phyloP scores from a whole-genome alignment of 2,329 filamentous ascomycete species.

The Emydomyces testavorans region DNA sequence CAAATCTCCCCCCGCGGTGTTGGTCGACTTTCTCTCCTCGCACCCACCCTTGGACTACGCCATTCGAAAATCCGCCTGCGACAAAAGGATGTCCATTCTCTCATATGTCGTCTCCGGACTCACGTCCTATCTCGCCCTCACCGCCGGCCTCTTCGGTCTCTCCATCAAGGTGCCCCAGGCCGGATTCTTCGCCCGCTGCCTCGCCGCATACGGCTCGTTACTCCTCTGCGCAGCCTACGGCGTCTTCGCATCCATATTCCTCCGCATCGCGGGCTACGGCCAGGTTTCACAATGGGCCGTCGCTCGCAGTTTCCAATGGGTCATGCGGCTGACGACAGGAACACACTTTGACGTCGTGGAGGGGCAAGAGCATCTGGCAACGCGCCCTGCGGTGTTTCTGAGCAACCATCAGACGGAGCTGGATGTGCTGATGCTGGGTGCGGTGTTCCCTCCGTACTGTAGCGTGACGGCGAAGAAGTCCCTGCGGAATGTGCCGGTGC shows the following conservation, averaged over 20 bases:
- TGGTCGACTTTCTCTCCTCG: background rate
- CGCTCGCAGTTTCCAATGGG: conserved; percentile 65
- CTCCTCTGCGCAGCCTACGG: conserved; percentile 55
- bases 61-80: conserved; percentile 12
- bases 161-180: conserved; percentile 34
- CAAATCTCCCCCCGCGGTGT: background rate
- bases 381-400: conserved; percentile 77
- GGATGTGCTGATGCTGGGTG: conserved; percentile 81
- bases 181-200: conserved; percentile 37
- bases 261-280: conserved; percentile 60
- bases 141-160: conserved; percentile 39
- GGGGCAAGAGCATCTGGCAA: conserved; percentile 53
- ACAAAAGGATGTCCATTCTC: conserved; percentile 48
- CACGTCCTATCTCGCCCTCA: conserved; percentile 52
- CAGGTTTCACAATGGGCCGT: conserved; percentile 77
- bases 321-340: conserved; percentile 64
- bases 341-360: conserved; percentile 61
- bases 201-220: conserved; percentile 37
- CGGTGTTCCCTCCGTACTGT: conserved; percentile 82
- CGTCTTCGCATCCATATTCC: conserved; percentile 57
- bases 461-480: conserved; percentile 86
- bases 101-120: conserved; percentile 49
- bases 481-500: conserved; percentile 64
- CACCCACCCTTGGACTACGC: background rate
- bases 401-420: conserved; percentile 95